A percentile compares a stretch with the other conserved stretches of the same genome.
These are phyloP conservation scores for Taphrina confusa DNA, from an alignment of 1,139 yeast species.

Conservation along the genomic window DNA sequence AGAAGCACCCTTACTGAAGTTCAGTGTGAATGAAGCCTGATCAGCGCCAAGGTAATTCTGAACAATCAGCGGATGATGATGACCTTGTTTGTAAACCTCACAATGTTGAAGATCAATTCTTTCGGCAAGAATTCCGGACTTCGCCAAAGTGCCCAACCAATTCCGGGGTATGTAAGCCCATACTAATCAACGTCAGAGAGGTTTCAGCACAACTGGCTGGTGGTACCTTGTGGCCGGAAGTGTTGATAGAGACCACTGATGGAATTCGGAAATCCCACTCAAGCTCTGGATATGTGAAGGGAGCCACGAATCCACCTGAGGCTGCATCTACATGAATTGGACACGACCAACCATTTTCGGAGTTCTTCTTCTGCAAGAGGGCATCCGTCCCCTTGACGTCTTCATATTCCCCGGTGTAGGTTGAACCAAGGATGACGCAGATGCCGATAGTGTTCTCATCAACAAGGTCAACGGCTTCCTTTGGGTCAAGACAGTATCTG, in stretches of 20 bases:
- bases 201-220: conserved; percentile 88
- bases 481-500: conserved; percentile 65
- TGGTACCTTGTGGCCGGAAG: conserved; percentile 81
- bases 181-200: conserved; percentile 47
- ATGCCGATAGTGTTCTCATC: conserved; percentile 94
- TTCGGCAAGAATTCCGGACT: conserved; percentile 65
- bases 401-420: conserved; percentile 91
- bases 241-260: conserved; percentile 79
- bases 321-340: conserved; percentile 96
- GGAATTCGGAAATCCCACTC: conserved; percentile 63
- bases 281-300: conserved; percentile 46
- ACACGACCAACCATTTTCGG: conserved; percentile 64
- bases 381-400: conserved; percentile 63
- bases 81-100: neutral
- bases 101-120: conserved; percentile 67
- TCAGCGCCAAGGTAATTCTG: conserved; percentile 78
- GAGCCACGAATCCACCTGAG: conserved; percentile 68
- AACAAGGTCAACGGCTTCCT: conserved; percentile 60
- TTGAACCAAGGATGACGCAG: conserved; percentile 84
- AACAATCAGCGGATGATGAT: too few relatives aligned
- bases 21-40: conserved; percentile 78
- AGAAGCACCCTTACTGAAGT: conserved; percentile 90
- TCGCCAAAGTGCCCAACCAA: conserved; percentile 91
- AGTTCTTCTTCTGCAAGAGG: conserved; percentile 66
- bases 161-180: conserved; percentile 79